phyloP scores from a whole-genome alignment of 108 stramenopile species.

The Chaetoceros muelleri region DNA sequence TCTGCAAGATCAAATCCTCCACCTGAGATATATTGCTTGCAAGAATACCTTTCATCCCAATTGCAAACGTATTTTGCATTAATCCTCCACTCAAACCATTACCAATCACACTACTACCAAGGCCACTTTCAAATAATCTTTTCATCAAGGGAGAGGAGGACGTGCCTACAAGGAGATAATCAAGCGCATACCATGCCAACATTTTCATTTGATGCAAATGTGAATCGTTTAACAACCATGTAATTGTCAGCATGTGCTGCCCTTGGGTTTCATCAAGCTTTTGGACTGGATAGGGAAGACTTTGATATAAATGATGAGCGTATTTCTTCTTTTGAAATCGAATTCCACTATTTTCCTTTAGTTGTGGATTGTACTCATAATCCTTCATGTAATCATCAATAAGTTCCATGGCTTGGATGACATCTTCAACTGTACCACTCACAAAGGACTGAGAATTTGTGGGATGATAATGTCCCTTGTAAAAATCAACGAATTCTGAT shows the following conservation, averaged over 20 bases:
- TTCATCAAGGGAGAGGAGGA: conserved; percentile 47
- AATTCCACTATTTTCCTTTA: conserved; percentile 24
- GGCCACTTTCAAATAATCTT: conserved; percentile 21
- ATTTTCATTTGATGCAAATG: conserved; percentile 50
- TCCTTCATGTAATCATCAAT: conserved; percentile 51
- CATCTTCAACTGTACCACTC: conserved; percentile 78
- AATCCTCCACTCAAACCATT: conserved; percentile 53
- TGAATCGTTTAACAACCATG: conserved; percentile 82
- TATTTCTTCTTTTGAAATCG: conserved; percentile 29
- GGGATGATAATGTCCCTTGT: conserved; percentile 85
- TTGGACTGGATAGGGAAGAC: conserved; percentile 32
- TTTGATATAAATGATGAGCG: conserved; percentile 17
- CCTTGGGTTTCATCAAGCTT: conserved; percentile 15
- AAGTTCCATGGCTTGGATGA: conserved; percentile 52
- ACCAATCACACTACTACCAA: conserved; percentile 45
- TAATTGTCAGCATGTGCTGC: conserved; percentile 61
- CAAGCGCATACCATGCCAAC: conserved; percentile 65
- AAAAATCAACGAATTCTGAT: conserved; percentile 79
- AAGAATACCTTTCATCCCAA: conserved; percentile 71
- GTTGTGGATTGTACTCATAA: conserved; percentile 32
- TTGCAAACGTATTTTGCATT: conserved; percentile 55
- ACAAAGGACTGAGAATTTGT: conserved; percentile 86
- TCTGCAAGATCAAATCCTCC: conserved; percentile 39
- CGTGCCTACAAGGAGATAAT: conserved; percentile 69
- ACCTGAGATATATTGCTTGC: conserved; percentile 35